These are phyloP conservation scores for Chamaenerion angustifolium DNA, from an alignment of 345 rosid genomes.

Conservation along the genomic window DNA sequence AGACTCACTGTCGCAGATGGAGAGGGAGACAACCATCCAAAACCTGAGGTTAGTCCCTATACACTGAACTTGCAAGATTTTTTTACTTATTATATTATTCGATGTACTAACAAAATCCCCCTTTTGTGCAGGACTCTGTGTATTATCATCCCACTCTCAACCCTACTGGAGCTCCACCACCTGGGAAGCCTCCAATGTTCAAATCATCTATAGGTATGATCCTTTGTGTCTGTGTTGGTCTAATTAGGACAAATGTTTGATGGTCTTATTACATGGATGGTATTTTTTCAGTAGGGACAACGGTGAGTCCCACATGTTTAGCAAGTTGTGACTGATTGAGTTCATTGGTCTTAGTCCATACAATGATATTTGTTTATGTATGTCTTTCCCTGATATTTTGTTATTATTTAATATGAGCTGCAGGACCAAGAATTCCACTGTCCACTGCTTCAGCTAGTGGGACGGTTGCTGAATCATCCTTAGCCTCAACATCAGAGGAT, in stretches of 20 bases:
- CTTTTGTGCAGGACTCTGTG: slow-evolving; percentile 73
- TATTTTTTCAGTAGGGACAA: too few species aligned
- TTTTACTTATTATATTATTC: not conserved
- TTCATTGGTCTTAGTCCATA: too few species aligned
- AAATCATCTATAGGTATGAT: slow-evolving; percentile 69
- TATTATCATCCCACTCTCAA: slow-evolving; percentile 92
- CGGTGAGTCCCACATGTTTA: too few species aligned
- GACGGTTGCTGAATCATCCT: slow-evolving; percentile 48
- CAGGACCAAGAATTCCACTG: slow-evolving; percentile 76
- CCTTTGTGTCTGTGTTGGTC: not conserved
- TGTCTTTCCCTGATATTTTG: not conserved
- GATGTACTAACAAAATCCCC: not conserved
- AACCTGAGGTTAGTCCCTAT: slow-evolving; percentile 57
- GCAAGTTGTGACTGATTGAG: too few species aligned
- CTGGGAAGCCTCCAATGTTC: slow-evolving; percentile 97
- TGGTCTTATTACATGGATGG: too few species aligned
- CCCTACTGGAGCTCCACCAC: slow-evolving; percentile 98
- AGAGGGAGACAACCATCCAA: slow-evolving; percentile 63
- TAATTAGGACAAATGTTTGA: too few species aligned
- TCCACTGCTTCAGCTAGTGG: slow-evolving; percentile 50
- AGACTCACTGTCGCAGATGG: slow-evolving; percentile 73
- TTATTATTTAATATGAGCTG: slow-evolving; percentile 8
- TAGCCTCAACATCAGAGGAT: slow-evolving; percentile 47
- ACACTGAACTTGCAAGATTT: not conserved
- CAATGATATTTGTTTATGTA: not conserved